Base-by-base conservation (phyloP, 208 protist genomes). In the Leishmania arabica region DNA sequence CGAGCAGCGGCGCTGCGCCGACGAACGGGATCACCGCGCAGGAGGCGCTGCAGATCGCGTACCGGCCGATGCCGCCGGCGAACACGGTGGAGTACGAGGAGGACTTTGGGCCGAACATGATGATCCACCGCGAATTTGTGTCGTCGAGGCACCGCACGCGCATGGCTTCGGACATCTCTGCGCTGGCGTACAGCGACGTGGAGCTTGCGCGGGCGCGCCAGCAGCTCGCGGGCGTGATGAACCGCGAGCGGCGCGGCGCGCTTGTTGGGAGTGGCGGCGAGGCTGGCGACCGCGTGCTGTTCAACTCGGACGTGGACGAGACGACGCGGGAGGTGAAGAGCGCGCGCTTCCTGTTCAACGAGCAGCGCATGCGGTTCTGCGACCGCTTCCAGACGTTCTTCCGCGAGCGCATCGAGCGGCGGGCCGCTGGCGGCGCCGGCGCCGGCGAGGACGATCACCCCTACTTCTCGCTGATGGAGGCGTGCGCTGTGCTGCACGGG, bases 401-500 rank as follows among this genome's bases (percentile, higher is more conserved):
- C 76, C 88, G 88, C 47, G 77, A 75, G 31, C 64, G 77, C 47
- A 75, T 90, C 7, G 84, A 88, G 70, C 79, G 81, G 5, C 40
- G 77, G 69, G 65, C 47, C 56, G 75, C 11, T 56, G 62, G 80
- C 24, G 49, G 17, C 31, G 84, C 49, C 21, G 86, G 80, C 24
- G 54, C 40, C 40, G 84, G 62, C 17, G 86, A 85, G 42, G 87
- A 95, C 68, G 64, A 40, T 11, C 91, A 95, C 66, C 79, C 86
- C 68, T 90, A 94, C 79, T 97, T 97, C 79, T 97, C 94, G 37
- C 78, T 97, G 24, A 96, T 96, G 94, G 92, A 97, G 86, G 94
- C 92, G 53, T 96, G 94, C 84, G 94, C 94, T 8, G 80, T 97
- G 54, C 80, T 97, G 79, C 88, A 95, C 83, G 94, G 94, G 24